Percentiles rank a stretch among this genome's conserved stretches.
These are phyloP conservation scores for Talaromyces adpressus DNA, from an alignment of 495 filamentous ascomycete genomes.

Conservation along the genomic window DNA sequence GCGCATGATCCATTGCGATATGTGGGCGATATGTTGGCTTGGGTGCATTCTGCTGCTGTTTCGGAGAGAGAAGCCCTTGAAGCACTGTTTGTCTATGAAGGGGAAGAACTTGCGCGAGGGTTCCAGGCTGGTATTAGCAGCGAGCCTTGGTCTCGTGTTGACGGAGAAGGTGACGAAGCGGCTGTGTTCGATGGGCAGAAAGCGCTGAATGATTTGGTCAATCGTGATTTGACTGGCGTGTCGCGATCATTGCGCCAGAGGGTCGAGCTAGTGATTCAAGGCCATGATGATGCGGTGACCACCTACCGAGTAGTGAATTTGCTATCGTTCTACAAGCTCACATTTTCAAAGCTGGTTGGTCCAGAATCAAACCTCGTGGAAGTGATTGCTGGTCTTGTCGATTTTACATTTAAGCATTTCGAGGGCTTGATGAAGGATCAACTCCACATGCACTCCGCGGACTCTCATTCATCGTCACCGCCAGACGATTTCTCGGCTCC, in stretches of 20 bases:
- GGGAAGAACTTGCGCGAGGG: constrained; percentile 80
- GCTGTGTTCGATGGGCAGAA: constrained; percentile 70
- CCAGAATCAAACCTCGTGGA: constrained; percentile 62
- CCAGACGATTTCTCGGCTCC: constrained; percentile 64
- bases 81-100: constrained; percentile 81
- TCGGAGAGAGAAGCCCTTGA: constrained; percentile 92
- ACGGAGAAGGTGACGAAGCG: constrained; percentile 51
- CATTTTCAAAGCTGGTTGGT: constrained; percentile 74
- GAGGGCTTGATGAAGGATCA: constrained; percentile 70
- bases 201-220: constrained; percentile 81
- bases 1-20: constrained; percentile 91
- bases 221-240: constrained; percentile 74
- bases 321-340: constrained; percentile 79
- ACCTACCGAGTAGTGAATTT: constrained; percentile 87
- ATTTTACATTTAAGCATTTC: constrained; percentile 79
- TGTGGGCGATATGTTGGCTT: constrained; percentile 95
- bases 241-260: constrained; percentile 71
- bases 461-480: constrained; percentile 49
- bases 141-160: constrained; percentile 70
- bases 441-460: constrained; percentile 62
- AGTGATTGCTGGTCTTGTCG: constrained; percentile 58
- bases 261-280: constrained; percentile 84
- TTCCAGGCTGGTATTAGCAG: constrained; percentile 80
- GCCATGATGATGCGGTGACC: constrained; percentile 81
- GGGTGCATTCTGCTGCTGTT: constrained; percentile 89